Percentiles rank a stretch among this genome's conserved stretches.
Conservation (phyloP, 352 stramenopile genomes). For the Pythium vanterpoolii region DNA sequence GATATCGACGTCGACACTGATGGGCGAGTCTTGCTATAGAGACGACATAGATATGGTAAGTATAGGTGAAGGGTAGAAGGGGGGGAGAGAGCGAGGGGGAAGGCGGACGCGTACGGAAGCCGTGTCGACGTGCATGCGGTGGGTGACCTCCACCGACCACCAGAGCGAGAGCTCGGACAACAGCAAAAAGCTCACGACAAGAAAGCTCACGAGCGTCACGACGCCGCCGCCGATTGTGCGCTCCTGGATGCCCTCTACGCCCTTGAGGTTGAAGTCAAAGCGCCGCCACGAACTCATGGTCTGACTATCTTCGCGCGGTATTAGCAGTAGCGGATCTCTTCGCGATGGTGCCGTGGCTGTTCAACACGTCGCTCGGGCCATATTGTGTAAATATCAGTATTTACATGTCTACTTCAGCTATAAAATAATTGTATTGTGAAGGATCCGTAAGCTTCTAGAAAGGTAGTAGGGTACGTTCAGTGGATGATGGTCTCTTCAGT, state of each 20-base stretch:
- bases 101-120: slow-evolving; percentile 46
- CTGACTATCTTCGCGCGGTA: not conserved
- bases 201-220: slow-evolving; percentile 78
- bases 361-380: slow-evolving; percentile 28
- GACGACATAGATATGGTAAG: not conserved
- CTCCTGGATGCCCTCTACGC: slow-evolving; percentile 88
- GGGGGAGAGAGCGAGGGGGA: not conserved
- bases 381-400: slow-evolving; percentile 12
- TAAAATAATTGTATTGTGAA: not conserved
- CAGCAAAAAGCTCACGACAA: slow-evolving; percentile 69
- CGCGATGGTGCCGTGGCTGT: slow-evolving; percentile 3
- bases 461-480: not conserved
- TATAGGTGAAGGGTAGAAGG: not conserved
- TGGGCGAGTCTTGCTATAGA: slow-evolving; percentile 73
- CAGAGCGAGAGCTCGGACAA: slow-evolving; percentile 83
- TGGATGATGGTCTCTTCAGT: not conserved
- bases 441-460: not conserved
- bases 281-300: slow-evolving; percentile 65
- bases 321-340: slow-evolving; percentile 1
- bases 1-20: slow-evolving; percentile 80
- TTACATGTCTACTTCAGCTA: not conserved
- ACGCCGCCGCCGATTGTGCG: slow-evolving; percentile 79
- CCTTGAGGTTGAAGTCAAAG: slow-evolving; percentile 88
- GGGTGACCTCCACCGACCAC: slow-evolving; percentile 79
- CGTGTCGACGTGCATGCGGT: slow-evolving; percentile 88